Percentiles rank a stretch among this genome's conserved stretches.
Conservation (phyloP, 306 rosid species). For the Potentilla sterilis region DNA sequence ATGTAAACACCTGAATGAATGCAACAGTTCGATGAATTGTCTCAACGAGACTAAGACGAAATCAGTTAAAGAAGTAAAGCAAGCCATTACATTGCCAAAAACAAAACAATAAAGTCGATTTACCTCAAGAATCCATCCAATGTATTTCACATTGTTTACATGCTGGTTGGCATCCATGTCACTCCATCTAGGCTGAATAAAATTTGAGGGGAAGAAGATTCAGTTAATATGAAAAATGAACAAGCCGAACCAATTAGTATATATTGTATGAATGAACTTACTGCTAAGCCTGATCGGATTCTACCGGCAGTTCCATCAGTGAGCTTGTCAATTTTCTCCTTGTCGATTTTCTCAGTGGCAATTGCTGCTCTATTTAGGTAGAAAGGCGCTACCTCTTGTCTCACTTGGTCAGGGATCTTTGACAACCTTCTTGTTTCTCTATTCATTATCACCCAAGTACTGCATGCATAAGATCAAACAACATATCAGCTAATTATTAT, state of each 20-base stretch:
- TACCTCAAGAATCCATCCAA: slow-evolving; percentile 98
- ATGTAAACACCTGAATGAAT: background rate
- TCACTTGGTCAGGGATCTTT: slow-evolving; percentile 78
- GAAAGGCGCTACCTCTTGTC: slow-evolving; percentile 69
- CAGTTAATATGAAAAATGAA: background rate
- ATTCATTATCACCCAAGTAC: slow-evolving; percentile 96
- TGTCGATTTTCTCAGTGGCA: slow-evolving; percentile 46
- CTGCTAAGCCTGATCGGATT: slow-evolving; percentile 75
- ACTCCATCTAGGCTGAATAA: slow-evolving; percentile 84
- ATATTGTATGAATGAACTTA: slow-evolving; percentile 29
- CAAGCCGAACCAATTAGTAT: background rate
- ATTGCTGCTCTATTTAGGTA: slow-evolving; percentile 58
- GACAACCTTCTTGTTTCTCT: slow-evolving; percentile 79
- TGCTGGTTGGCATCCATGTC: slow-evolving; percentile 98
- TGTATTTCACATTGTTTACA: slow-evolving; percentile 91
- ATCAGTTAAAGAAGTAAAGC: background rate
- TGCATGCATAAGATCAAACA: slow-evolving; percentile 44
- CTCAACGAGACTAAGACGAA: background rate
- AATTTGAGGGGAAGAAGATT: background rate
- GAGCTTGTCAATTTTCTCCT: slow-evolving; percentile 69
- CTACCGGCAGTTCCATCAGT: slow-evolving; percentile 63
- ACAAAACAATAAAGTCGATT: background rate
- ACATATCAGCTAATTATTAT: too few relatives aligned
- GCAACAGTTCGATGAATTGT: background rate
- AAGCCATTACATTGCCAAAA: background rate